Percentiles rank a stretch among this genome's conserved stretches.
phyloP scores from a whole-genome alignment of 148 eudicot species.

The Diospyros kaki region DNA sequence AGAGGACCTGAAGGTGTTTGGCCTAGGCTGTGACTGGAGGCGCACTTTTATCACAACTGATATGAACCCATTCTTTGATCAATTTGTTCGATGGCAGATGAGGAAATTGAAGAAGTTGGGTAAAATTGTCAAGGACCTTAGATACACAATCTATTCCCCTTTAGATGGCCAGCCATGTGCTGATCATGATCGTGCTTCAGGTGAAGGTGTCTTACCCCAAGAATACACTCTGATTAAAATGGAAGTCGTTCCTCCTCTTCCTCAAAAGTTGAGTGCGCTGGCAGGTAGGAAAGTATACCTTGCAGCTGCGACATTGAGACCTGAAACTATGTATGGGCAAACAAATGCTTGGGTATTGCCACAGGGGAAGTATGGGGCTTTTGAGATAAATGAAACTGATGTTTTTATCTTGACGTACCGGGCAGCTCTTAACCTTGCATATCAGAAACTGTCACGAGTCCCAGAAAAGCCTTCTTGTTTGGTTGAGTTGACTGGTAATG shows the following conservation, averaged over 20 bases:
- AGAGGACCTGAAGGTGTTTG: slow-evolving; percentile 83
- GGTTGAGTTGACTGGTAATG: slow-evolving; percentile 76
- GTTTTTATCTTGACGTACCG: slow-evolving; percentile 62
- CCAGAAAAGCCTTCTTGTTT: slow-evolving; percentile 78
- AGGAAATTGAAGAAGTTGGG: slow-evolving; percentile 65
- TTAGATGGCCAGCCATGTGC: slow-evolving; percentile 96
- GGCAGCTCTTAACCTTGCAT: slow-evolving; percentile 84
- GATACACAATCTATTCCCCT: slow-evolving; percentile 75
- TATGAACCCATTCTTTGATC: slow-evolving; percentile 71
- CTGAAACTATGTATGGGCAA: slow-evolving; percentile 95
- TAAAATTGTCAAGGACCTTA: slow-evolving; percentile 80
- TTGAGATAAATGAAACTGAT: slow-evolving; percentile 79
- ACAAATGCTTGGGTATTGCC: slow-evolving; percentile 95
- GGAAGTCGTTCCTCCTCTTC: slow-evolving; percentile 78
- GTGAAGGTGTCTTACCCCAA: slow-evolving; percentile 96
- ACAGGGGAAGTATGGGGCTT: slow-evolving; percentile 83
- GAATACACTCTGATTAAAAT: slow-evolving; percentile 89
- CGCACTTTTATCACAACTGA: slow-evolving; percentile 87
- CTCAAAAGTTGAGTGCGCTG: slow-evolving; percentile 53
- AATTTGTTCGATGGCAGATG: slow-evolving; percentile 89
- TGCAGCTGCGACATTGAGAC: slow-evolving; percentile 91
- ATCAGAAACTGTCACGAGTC: slow-evolving; percentile 59
- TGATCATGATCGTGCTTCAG: slow-evolving; percentile 93
- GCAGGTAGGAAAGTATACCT: slow-evolving; percentile 75
- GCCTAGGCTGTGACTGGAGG: slow-evolving; percentile 91